These are phyloP conservation scores for Coelastrella sp. DNA, from an alignment of 139 green algal species.

Conservation along the genomic window DNA sequence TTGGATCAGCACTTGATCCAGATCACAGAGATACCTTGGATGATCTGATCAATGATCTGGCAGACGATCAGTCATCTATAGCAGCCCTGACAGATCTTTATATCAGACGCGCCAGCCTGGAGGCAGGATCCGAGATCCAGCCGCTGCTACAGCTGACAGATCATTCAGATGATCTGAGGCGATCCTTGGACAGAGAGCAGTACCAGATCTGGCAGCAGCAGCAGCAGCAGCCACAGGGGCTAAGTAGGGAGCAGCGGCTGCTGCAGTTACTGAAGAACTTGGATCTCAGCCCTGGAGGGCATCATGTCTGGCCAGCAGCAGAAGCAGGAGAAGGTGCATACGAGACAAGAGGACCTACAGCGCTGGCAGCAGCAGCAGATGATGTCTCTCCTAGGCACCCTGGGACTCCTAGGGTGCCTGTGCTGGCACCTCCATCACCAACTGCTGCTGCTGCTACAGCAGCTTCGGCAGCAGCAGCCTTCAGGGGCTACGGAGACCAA, in stretches of 20 bases:
- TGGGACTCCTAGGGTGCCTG: background rate
- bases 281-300: background rate
- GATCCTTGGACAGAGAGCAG: background rate
- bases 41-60: background rate
- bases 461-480: background rate
- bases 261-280: background rate
- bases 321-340: background rate
- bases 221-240: background rate
- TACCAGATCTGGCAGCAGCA: background rate
- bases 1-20: too few species aligned
- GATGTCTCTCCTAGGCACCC: background rate
- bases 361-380: background rate
- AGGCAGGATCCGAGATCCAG: background rate
- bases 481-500: background rate
- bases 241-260: background rate
- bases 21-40: background rate
- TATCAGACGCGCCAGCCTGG: background rate
- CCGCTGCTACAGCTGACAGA: background rate
- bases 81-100: background rate
- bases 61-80: background rate
- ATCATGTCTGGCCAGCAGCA: background rate
- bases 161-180: background rate
- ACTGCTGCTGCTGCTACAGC: background rate
- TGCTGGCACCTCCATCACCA: background rate
- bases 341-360: background rate